Evolutionary conservation across 2,329 filamentous ascomycete genomes (phyloP).

Genomic region (Fusarium domesticum): DNA sequence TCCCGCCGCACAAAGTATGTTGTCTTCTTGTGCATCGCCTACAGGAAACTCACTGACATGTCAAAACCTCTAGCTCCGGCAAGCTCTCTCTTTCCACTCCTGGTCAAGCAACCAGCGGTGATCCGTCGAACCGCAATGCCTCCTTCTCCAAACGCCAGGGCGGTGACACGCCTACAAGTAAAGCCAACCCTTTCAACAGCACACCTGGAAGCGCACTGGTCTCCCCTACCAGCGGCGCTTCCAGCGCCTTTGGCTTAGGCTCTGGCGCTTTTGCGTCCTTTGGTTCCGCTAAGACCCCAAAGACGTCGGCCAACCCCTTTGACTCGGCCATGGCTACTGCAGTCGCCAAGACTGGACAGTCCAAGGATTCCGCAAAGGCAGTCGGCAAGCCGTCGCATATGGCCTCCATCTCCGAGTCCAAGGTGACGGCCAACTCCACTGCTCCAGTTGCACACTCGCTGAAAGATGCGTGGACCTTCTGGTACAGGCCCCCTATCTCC

Average conservation of each 20-base stretch:
- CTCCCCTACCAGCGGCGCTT: constrained; percentile 58
- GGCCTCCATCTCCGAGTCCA: constrained; percentile 47
- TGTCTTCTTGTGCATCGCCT: constrained; percentile 1
- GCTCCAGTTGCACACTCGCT: constrained; percentile 53
- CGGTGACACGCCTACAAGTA: constrained; percentile 67
- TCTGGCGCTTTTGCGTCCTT: constrained; percentile 92
- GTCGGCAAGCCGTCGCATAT: constrained; percentile 36
- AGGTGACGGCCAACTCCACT: constrained; percentile 34
- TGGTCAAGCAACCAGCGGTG: constrained; percentile 53
- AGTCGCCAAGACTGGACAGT: constrained; percentile 30
- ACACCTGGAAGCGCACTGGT: constrained; percentile 59
- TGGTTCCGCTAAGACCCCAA: constrained; percentile 81
- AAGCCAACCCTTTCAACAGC: constrained; percentile 72
- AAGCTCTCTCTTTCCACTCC: constrained; percentile 88
- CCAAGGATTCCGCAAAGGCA: constrained; percentile 34
- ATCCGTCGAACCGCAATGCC: constrained; percentile 58
- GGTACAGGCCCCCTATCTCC: constrained; percentile 93
- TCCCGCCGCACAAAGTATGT: constrained; percentile 79
- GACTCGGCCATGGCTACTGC: constrained; percentile 63
- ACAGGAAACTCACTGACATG: constrained; percentile 14
- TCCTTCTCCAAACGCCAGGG: constrained; percentile 72
- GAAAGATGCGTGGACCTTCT: constrained; percentile 90
- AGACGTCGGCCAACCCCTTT: constrained; percentile 76
- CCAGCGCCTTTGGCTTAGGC: constrained; percentile 88
- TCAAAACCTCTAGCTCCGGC: constrained; percentile 57